Evolutionary conservation across 108 stramenopile species (phyloP).

Genomic region (Ochromonas danica): DNA sequence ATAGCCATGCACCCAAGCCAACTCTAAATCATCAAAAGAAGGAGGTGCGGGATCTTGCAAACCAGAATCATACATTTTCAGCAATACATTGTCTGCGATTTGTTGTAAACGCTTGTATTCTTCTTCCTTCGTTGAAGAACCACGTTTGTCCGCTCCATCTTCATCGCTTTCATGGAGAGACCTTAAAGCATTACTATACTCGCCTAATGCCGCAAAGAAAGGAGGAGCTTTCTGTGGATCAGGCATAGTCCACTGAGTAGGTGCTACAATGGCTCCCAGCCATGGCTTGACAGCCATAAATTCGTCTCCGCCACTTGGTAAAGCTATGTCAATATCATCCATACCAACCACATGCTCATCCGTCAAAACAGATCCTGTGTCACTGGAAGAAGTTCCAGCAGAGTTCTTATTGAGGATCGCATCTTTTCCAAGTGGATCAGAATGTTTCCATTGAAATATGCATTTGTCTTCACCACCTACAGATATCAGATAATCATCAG

Average conservation of each 20-base stretch:
- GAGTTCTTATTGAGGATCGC: no score
- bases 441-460: conserved; percentile 26
- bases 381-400: background rate
- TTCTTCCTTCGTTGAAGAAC: no score
- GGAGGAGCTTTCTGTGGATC: background rate
- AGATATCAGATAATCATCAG: conserved; percentile 24
- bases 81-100: background rate
- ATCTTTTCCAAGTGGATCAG: no score
- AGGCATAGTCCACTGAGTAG: background rate
- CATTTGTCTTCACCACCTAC: conserved; percentile 28
- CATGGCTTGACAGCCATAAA: conserved; percentile 51
- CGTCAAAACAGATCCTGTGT: no score
- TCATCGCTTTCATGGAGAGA: no score
- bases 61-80: conserved; percentile 1
- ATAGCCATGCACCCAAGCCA: conserved; percentile 40
- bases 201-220: conserved; percentile 24
- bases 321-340: conserved; percentile 31
- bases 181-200: background rate
- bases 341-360: conserved; percentile 20
- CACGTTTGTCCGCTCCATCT: no score
- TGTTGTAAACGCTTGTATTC: background rate
- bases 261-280: conserved; percentile 39
- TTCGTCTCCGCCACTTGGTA: conserved; percentile 43
- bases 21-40: conserved; percentile 28
- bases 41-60: background rate